Percentiles rank a stretch among this genome's conserved stretches.
These are phyloP conservation scores for Podospora pseudocomata DNA, from an alignment of 495 filamentous ascomycete species.

Conservation along the genomic window DNA sequence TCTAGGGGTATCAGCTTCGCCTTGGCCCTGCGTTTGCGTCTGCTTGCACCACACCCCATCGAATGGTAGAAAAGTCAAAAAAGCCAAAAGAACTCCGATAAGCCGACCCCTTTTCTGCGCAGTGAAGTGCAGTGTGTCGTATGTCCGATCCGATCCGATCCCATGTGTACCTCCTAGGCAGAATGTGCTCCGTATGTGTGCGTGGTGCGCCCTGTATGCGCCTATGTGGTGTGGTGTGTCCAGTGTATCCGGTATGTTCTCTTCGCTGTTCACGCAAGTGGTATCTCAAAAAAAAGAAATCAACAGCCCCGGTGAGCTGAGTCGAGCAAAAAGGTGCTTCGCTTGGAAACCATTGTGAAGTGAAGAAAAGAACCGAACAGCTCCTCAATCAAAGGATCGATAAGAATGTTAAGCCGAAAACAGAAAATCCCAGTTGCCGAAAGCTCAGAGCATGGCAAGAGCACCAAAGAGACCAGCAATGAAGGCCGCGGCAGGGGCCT, in stretches of 20 bases:
- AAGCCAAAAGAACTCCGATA: background rate
- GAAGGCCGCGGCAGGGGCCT: slow-evolving; percentile 31
- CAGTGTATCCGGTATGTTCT: background rate
- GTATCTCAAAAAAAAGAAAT: background rate
- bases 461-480: slow-evolving; percentile 39
- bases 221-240: background rate
- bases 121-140: background rate
- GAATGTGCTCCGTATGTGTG: background rate
- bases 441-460: slow-evolving; percentile 33
- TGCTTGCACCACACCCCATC: background rate
- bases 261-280: background rate
- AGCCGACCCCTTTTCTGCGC: background rate
- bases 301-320: background rate
- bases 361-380: background rate
- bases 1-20: background rate
- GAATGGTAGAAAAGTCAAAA: background rate
- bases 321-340: background rate
- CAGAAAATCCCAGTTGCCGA: background rate
- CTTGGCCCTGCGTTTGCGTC: background rate
- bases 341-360: slow-evolving; percentile 1
- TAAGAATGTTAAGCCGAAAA: background rate
- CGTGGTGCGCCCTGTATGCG: background rate
- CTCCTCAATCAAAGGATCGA: background rate
- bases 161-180: background rate
- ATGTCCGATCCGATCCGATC: background rate